Base-by-base conservation (phyloP, 2,329 filamentous ascomycete species). In the Epichloe sp. region DNA sequence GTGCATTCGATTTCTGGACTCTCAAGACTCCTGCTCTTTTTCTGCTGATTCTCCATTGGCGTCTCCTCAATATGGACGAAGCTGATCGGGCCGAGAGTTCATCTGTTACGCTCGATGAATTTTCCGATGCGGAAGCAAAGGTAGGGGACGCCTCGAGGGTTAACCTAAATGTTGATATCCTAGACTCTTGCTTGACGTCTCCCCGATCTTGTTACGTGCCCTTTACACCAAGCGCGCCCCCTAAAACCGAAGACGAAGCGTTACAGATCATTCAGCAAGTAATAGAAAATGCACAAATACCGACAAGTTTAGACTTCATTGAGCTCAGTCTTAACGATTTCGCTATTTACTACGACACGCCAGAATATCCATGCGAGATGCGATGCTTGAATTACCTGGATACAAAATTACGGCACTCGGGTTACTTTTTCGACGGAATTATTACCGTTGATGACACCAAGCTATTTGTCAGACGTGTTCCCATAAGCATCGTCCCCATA, bases 351-450 rank as follows among this genome's bases (percentile, higher is more conserved):
- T 63, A 71, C 23, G 59, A 73, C 44, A 55, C 57, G 0, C 23
- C 43, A 0, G 31, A 54, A 0, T 69, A 72, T 49, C 64, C 66
- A 0, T 60, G 66, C 47, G 79, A 84, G 54, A 71, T 86, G 60
- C 67, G 73, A 5, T 67, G 77, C 0, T 64, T 85, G 0, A 73
- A 84, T 21, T 64, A 76, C 8, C 66, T 84, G 0, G 65, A 71
- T 3, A 70, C 67, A 1, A 62, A 57, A 21, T 14, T 11, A 0
- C 67, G 61, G 0, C 65, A 63, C 40, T 62, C 60, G 15, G 58
- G 54, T 4, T 72, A 80, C 49, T 77, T 69, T 44, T 79, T 87
- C 38, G 79, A 86, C 55, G 85, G 85, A 0, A 60, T 76, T 89
- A 0, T 23, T 5, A 74, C 69, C 8, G 52, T 69, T 3, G 75